phyloP scores from a whole-genome alignment of 2,329 filamentous ascomycete species.

The Escovopsis weberi region DNA sequence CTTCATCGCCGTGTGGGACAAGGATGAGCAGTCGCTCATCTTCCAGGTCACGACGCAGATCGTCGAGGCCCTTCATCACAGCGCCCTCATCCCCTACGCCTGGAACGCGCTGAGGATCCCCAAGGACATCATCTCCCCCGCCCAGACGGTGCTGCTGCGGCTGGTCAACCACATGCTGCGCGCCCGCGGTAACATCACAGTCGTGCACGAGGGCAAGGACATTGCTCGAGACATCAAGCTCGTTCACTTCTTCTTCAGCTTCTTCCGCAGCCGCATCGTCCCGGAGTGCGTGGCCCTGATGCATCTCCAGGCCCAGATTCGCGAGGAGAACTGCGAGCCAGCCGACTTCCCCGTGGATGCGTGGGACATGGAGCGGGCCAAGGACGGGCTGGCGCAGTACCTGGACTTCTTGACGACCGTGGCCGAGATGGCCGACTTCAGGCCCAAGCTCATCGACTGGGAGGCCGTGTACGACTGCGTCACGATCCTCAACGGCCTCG shows the following conservation, averaged over 20 bases:
- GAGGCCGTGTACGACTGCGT: conserved; percentile 82
- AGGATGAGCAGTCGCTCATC: conserved; percentile 83
- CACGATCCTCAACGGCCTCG: conserved; percentile 72
- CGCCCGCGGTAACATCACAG: conserved; percentile 27
- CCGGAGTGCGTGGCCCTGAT: conserved; percentile 92
- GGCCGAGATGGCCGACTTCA: conserved; percentile 71
- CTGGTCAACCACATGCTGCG: conserved; percentile 84
- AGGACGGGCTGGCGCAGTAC: conserved; percentile 87
- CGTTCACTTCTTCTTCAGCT: conserved; percentile 82
- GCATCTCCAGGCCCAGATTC: conserved; percentile 82
- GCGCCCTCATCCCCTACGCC: conserved; percentile 77
- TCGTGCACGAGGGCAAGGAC: conserved; percentile 33
- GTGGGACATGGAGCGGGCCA: conserved; percentile 96
- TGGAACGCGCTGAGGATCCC: conserved; percentile 85
- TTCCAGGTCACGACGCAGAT: conserved; percentile 96
- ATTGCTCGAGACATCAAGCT: conserved; percentile 43
- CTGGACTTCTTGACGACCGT: conserved; percentile 86
- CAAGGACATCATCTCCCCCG: conserved; percentile 91
- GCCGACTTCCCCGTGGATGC: conserved; percentile 87
- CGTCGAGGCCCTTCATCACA: conserved; percentile 81
- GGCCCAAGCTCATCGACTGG: conserved; percentile 78
- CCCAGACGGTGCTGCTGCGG: conserved; percentile 84
- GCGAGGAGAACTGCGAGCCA: conserved; percentile 57
- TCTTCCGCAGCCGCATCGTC: conserved; percentile 83
- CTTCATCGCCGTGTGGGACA: conserved; percentile 94